A percentile compares a stretch with the other conserved stretches of the same genome.
phyloP scores from a whole-genome alignment of 805 yeast genomes.

The Ogataea populi-albae region DNA sequence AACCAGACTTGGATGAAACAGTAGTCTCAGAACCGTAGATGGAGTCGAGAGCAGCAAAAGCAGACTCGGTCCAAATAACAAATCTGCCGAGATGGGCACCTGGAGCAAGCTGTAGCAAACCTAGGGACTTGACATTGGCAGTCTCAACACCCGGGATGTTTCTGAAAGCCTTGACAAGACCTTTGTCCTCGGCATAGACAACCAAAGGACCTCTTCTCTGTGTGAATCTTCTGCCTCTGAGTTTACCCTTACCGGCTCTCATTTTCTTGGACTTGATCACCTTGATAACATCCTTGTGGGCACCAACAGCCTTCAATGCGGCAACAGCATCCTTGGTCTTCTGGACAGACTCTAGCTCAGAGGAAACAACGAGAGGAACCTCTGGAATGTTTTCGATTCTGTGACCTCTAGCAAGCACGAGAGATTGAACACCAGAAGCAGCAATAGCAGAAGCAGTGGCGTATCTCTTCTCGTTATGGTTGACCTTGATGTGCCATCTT shows the following conservation, averaged over 20 bases:
- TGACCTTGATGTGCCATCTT: constrained; percentile 99
- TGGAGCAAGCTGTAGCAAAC: constrained; percentile 98
- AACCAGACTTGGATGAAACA: constrained; percentile 80
- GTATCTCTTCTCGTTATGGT: constrained; percentile 99
- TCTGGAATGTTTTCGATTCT: constrained; percentile 97
- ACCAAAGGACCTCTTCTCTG: constrained; percentile 99
- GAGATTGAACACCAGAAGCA: constrained; percentile 97
- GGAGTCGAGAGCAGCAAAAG: constrained; percentile 93
- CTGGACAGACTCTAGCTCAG: constrained; percentile 85
- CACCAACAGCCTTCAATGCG: constrained; percentile 96
- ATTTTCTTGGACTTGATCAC: constrained; percentile 97
- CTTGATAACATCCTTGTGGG: constrained; percentile 96
- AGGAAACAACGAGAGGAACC: constrained; percentile 95
- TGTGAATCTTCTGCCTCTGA: constrained; percentile 99
- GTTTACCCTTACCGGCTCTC: constrained; percentile 99
- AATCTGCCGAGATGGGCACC: constrained; percentile 99
- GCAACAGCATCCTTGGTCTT: constrained; percentile 99
- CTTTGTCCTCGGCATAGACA: constrained; percentile 97
- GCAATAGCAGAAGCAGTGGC: constrained; percentile 99
- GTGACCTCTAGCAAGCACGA: constrained; percentile 99
- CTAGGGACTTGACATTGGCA: constrained; percentile 85
- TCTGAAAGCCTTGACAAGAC: constrained; percentile 98
- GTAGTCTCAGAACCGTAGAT: constrained; percentile 94
- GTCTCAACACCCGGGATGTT: constrained; percentile 99
- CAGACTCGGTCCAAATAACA: constrained; percentile 99